Evolutionary conservation across 2,329 filamentous ascomycete genomes (phyloP).

Genomic region (Emergomyces orientalis): DNA sequence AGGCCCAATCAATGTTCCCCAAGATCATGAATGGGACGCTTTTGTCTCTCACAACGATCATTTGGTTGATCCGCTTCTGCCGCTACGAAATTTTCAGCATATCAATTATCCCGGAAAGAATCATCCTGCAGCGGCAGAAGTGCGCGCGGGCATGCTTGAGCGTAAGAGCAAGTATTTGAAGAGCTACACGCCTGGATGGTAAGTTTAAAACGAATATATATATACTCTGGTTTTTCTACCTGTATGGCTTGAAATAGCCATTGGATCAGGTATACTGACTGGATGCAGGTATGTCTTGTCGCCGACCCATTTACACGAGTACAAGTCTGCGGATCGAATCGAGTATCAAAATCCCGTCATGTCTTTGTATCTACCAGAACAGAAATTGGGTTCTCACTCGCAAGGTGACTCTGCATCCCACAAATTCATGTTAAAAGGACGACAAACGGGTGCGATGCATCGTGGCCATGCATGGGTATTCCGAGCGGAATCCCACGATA

Average conservation of each 20-base stretch:
- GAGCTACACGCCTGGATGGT: conserved; percentile 94
- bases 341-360: conserved; percentile 77
- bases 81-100: conserved; percentile 66
- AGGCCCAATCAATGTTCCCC: conserved; percentile 85
- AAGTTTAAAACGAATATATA: conserved; percentile 30
- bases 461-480: conserved; percentile 64
- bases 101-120: conserved; percentile 89
- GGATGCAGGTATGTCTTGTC: conserved; percentile 76
- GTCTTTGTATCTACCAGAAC: conserved; percentile 89
- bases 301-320: conserved; percentile 94
- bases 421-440: conserved; percentile 96
- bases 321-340: conserved; percentile 93
- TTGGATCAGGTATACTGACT: not conserved
- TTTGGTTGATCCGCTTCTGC: conserved; percentile 75
- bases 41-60: conserved; percentile 75
- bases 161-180: conserved; percentile 98
- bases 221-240: not conserved
- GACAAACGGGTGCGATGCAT: conserved; percentile 87
- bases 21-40: conserved; percentile 79
- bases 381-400: conserved; percentile 90
- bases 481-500: conserved; percentile 65
- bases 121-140: conserved; percentile 71
- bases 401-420: conserved; percentile 73
- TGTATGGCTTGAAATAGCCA: not conserved
- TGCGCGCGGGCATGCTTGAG: conserved; percentile 83